These are phyloP conservation scores for Naganishia onofrii DNA, from an alignment of 768 basidiomycete genomes.

Conservation along the genomic window DNA sequence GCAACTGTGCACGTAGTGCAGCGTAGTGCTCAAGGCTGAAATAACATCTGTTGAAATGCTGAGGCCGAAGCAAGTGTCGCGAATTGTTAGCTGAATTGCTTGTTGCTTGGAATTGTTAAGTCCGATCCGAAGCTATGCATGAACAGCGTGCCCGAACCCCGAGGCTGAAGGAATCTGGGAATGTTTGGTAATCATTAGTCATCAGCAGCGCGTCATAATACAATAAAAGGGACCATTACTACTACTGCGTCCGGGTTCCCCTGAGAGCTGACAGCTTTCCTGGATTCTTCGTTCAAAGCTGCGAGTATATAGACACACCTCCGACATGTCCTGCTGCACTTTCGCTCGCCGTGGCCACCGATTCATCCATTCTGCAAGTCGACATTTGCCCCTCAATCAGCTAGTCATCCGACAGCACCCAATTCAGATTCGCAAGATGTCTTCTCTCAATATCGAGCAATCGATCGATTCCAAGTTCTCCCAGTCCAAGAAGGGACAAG, in stretches of 20 bases:
- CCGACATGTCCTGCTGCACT: background rate
- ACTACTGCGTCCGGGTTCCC: background rate
- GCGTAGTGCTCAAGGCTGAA: too few relatives aligned
- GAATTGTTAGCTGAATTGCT: too few relatives aligned
- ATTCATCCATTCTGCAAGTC: background rate
- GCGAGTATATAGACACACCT: background rate
- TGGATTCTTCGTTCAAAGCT: background rate
- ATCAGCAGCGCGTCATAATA: background rate
- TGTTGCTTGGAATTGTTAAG: background rate
- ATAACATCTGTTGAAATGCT: too few relatives aligned
- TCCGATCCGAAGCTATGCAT: background rate
- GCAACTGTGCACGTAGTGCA: too few relatives aligned
- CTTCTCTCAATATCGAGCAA: slow-evolving; percentile 11
- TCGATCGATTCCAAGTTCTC: slow-evolving; percentile 7
- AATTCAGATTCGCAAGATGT: slow-evolving; percentile 14
- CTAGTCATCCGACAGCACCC: background rate
- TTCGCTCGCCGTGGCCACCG: background rate
- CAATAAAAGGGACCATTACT: background rate
- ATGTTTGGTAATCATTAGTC: slow-evolving; percentile 1
- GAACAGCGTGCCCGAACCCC: too few relatives aligned
- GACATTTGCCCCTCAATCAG: background rate
- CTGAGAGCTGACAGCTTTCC: too few relatives aligned
- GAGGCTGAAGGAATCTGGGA: background rate
- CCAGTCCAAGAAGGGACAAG: slow-evolving; percentile 13
- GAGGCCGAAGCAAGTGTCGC: too few relatives aligned